phyloP scores from a whole-genome alignment of 2,329 filamentous ascomycete species.

The Phyllosticta citribraziliensis region DNA sequence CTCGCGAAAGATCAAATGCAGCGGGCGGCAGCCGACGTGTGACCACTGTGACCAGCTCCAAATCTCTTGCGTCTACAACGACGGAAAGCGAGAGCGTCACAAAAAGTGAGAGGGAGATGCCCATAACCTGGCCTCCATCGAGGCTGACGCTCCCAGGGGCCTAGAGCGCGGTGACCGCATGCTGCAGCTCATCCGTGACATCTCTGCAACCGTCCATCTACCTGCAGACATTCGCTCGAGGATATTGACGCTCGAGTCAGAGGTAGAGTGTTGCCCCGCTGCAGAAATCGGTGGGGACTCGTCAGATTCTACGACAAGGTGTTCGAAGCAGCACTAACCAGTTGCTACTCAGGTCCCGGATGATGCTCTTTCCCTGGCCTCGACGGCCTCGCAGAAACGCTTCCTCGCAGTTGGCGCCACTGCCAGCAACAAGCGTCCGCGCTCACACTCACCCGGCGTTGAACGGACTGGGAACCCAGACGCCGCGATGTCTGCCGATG shows the following conservation, averaged over 20 bases:
- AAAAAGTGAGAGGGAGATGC: slow-evolving; percentile 21
- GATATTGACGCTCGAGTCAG: not conserved
- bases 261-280: not conserved
- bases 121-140: not conserved
- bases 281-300: not conserved
- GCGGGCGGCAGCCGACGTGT: slow-evolving; percentile 24
- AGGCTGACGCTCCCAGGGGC: slow-evolving; percentile 14
- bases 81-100: slow-evolving; percentile 25
- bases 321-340: not conserved
- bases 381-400: not conserved
- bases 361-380: slow-evolving; percentile 1
- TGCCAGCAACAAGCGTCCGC: slow-evolving; percentile 11
- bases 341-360: not conserved
- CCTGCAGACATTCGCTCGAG: not conserved
- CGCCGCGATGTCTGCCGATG: slow-evolving; percentile 17
- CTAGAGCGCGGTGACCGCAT: slow-evolving; percentile 22
- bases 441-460: slow-evolving; percentile 11
- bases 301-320: not conserved
- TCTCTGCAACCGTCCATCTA: slow-evolving; percentile 15
- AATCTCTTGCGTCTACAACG: slow-evolving; percentile 23
- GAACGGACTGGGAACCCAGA: slow-evolving; percentile 13
- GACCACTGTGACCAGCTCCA: slow-evolving; percentile 22
- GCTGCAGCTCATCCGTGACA: slow-evolving; percentile 18
- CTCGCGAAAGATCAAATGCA: slow-evolving; percentile 29
- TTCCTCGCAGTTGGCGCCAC: not conserved